Evolutionary conservation across 305 asterid species (phyloP), one percentile per base, ranked within the genome.

Genomic region (Rubia balearica): DNA sequence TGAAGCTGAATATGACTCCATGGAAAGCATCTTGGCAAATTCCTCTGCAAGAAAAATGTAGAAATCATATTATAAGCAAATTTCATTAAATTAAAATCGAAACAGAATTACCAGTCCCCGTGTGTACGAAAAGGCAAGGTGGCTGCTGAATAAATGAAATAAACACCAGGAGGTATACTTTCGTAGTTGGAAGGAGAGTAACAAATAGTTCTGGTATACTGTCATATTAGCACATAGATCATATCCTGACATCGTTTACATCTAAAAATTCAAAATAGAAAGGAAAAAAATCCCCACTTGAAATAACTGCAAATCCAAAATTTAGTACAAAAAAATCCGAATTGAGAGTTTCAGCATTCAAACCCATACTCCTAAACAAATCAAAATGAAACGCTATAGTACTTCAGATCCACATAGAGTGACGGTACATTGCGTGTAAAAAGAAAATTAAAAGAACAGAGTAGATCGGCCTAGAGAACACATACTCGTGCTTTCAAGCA

Each of bases 21-120:
- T 51, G 12, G 81, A 73, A 61, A 85, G 84, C 65, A 73, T 82
- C 80, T 75, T 68, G 14, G 81, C 84, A 7, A 91, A 81, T 42
- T 78, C 85, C 71, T 80, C 93, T 84, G 75, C 38, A 24, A 57
- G 68, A 40, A 73, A 56, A 9, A 69, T 65, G 68, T 16, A 6
- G 30, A 65, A 57, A 53, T 22, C 60, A 33, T 10, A 73, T 62
- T 27, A n/a, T 67, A 13, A 68, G 73, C 69, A 65, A 11, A 10
- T 70, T 38, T 68, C 8, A 64, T 36, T 40, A 38, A 61, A 38
- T 38, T 49, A 4, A 59, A 42, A 79, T 65, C 8, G 30, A 61
- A 48, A 40, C 42, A 30, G 61, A 3, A 68, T 30, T 46, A 30
- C 33, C 33, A 30, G 33, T 30, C 33, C 33, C 33, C 1, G 1